Percentiles rank a stretch among this genome's conserved stretches.
phyloP scores from a whole-genome alignment of 306 rosid genomes.

The Medicago arabica region DNA sequence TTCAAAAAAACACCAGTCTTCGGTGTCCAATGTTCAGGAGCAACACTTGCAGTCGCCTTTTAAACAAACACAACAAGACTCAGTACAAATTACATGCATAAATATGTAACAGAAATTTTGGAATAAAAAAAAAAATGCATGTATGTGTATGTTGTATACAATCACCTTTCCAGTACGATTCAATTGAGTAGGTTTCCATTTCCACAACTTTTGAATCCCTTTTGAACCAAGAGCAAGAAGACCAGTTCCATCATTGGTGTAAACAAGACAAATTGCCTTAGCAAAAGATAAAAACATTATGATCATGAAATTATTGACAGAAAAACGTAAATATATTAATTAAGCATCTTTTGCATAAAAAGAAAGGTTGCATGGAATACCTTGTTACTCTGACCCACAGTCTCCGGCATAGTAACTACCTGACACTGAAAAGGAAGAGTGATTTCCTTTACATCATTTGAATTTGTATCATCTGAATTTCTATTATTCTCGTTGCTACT shows the following conservation, averaged over 20 bases:
- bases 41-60: conserved; percentile 67
- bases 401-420: conserved; percentile 60
- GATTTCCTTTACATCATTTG: conserved; percentile 61
- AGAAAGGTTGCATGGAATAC: conserved; percentile 43
- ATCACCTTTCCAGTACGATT: conserved; percentile 61
- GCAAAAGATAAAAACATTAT: neutral
- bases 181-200: conserved; percentile 59
- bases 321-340: conserved; percentile 5
- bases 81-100: conserved; percentile 12
- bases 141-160: neutral
- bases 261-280: conserved; percentile 52
- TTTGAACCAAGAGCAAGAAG: conserved; percentile 74
- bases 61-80: neutral
- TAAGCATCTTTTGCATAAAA: conserved; percentile 8
- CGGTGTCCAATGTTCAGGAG: conserved; percentile 26
- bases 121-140: too few relatives aligned
- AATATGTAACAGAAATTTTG: neutral
- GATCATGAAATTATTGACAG: conserved; percentile 12
- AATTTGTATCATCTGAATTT: conserved; percentile 35
- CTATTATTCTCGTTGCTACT: conserved; percentile 58
- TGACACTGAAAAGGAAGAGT: conserved; percentile 58
- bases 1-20: conserved; percentile 18
- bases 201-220: conserved; percentile 76
- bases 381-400: conserved; percentile 55
- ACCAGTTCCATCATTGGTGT: conserved; percentile 63